Base-by-base conservation (phyloP, 2,329 filamentous ascomycete genomes). In the Bipolaris bicolor region DNA sequence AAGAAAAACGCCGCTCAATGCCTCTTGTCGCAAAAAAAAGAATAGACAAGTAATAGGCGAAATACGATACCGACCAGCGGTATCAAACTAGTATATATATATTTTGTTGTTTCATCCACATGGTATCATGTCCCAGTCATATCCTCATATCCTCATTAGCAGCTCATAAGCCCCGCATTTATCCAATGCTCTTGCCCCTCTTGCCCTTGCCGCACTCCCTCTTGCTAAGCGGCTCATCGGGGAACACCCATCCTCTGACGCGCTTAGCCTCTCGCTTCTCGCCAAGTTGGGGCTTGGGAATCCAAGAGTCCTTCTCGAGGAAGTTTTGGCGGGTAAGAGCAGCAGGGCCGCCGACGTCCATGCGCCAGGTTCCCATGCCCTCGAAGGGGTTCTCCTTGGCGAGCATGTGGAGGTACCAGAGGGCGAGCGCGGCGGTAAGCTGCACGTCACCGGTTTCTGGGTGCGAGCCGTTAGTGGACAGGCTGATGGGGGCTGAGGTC, bases 201-300 rank as follows among this genome's bases (percentile, higher is more conserved):
- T 70, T 72, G 1, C 74, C 72, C 45, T 72, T 65, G 0, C 73
- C 74, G 50, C 71, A 81, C 79, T 93, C 90, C 77, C 90, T 88
- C 68, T 89, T 82, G 7, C 87, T 87, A 10, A 92, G 81, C 3
- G 87, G 81, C 68, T 92, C 90, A 68, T 92, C 89, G 1, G 90
- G 90, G 78, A 87, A 84, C 0, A 91, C 84, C 90, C 90, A 93
- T 0, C 90, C 90, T 29, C 90, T 79, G 2, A 85, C 82, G 20
- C 89, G 78, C 84, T 92, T 92, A 18, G 89, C 88, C 77, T 90
- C 88, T 56, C 86, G 80, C 87, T 90, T 95, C 84, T 90, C 89
- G 31, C 83, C 88, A 66, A 86, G 81, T 80, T 88, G 90, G 49
- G 86, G 81, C 70, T 85, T 86, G 9, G 90, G 89, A 78, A 93